phyloP scores from a whole-genome alignment of 257 asterid species.

The Solanum piurae region DNA sequence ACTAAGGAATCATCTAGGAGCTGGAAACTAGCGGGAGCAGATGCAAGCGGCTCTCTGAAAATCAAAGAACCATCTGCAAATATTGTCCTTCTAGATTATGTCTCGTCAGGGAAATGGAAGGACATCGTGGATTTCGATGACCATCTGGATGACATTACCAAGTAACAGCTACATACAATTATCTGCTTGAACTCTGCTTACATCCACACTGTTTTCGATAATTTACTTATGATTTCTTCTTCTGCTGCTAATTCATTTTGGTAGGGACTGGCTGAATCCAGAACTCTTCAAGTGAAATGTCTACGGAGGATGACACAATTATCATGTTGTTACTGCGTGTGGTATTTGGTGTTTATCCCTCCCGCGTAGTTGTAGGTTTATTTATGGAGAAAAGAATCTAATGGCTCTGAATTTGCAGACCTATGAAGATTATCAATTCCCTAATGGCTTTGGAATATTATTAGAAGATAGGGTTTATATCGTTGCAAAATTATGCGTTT shows the following conservation, averaged over 20 bases:
- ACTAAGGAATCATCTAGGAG: slow-evolving; percentile 76
- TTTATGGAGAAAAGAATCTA: background rate
- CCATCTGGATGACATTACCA: slow-evolving; percentile 90
- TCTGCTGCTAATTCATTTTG: slow-evolving; percentile 1
- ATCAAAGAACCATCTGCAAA: slow-evolving; percentile 85
- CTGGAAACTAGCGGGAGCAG: slow-evolving; percentile 73
- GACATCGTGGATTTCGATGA: slow-evolving; percentile 75
- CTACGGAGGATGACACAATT: background rate
- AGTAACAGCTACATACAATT: slow-evolving; percentile 33
- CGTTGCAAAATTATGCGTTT: background rate
- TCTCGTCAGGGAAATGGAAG: slow-evolving; percentile 81
- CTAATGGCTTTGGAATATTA: background rate
- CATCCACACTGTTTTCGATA: background rate
- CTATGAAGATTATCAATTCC: background rate
- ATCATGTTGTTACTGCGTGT: background rate
- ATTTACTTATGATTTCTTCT: background rate
- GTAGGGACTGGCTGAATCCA: slow-evolving; percentile 76
- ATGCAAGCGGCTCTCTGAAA: slow-evolving; percentile 42
- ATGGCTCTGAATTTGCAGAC: background rate
- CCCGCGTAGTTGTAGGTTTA: background rate
- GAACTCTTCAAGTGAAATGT: slow-evolving; percentile 48
- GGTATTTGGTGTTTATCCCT: background rate
- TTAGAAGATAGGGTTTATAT: background rate
- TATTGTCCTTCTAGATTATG: slow-evolving; percentile 60
- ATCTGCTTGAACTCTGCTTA: background rate